Evolutionary conservation across 2,329 filamentous ascomycete species (phyloP).

Genomic region (Colletotrichum theobromicola): DNA sequence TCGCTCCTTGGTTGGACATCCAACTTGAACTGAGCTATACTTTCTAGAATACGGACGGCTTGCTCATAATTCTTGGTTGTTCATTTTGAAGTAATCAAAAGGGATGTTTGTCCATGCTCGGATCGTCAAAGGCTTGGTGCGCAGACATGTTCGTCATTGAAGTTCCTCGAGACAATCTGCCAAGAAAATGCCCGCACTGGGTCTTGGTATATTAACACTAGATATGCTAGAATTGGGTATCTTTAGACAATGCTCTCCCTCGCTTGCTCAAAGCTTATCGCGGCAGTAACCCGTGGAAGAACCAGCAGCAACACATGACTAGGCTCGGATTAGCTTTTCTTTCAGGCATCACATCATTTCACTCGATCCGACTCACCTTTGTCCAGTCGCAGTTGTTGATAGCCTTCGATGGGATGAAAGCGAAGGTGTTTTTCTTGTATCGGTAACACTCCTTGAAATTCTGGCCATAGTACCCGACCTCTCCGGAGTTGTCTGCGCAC

Average conservation of each 20-base stretch:
- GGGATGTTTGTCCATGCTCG: accelerated
- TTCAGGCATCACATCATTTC: neutral
- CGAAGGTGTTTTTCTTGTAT: neutral
- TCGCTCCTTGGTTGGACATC: neutral
- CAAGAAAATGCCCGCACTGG: neutral
- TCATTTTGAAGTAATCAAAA: neutral
- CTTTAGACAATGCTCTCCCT: neutral
- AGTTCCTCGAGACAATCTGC: neutral
- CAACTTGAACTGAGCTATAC: neutral
- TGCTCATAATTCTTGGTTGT: neutral
- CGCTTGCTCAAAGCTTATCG: neutral
- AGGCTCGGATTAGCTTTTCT: neutral
- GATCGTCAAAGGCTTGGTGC: accelerated
- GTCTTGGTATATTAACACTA: neutral
- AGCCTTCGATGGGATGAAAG: neutral
- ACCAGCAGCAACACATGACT: neutral
- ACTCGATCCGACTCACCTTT: neutral
- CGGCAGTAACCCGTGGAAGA: neutral
- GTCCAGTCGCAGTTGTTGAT: constrained; percentile 4
- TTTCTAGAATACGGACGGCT: neutral
- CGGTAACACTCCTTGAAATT: constrained; percentile 3
- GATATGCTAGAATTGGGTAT: neutral
- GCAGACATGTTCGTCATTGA: neutral
- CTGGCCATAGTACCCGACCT: neutral
- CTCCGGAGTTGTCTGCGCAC: neutral